phyloP scores from a whole-genome alignment of 2,329 filamentous ascomycete genomes.

The Talaromyces rugulosus region DNA sequence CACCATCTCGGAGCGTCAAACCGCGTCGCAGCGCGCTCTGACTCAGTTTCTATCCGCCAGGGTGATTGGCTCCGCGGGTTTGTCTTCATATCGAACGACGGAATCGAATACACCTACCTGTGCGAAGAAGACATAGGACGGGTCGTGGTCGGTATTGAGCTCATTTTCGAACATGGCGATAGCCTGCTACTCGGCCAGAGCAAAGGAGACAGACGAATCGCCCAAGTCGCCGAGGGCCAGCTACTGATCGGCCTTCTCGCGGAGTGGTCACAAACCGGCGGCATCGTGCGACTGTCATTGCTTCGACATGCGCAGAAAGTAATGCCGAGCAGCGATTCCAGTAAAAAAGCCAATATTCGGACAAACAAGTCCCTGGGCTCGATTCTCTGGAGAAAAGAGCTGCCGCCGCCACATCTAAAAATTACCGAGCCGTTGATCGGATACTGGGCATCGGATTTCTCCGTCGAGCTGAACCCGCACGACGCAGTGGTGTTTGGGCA shows the following conservation, averaged over 20 bases:
- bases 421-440: background rate
- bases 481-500: background rate
- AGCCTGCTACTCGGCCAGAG: background rate
- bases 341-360: background rate
- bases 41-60: background rate
- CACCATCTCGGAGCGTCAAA: background rate
- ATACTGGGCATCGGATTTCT: background rate
- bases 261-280: background rate
- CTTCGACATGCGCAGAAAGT: background rate
- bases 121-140: background rate
- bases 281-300: background rate
- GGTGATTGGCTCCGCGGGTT: background rate
- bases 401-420: background rate
- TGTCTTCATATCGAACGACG: background rate
- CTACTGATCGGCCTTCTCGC: background rate
- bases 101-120: background rate
- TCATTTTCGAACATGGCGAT: background rate
- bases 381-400: background rate
- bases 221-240: background rate
- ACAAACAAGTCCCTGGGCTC: background rate
- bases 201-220: background rate
- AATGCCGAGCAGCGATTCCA: background rate
- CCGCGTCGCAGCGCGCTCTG: background rate
- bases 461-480: background rate
- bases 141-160: background rate